Percentiles rank a stretch among this genome's conserved stretches.
These are phyloP conservation scores for Naganishia vishniacii DNA, from an alignment of 768 basidiomycete species.

Conservation along the genomic window DNA sequence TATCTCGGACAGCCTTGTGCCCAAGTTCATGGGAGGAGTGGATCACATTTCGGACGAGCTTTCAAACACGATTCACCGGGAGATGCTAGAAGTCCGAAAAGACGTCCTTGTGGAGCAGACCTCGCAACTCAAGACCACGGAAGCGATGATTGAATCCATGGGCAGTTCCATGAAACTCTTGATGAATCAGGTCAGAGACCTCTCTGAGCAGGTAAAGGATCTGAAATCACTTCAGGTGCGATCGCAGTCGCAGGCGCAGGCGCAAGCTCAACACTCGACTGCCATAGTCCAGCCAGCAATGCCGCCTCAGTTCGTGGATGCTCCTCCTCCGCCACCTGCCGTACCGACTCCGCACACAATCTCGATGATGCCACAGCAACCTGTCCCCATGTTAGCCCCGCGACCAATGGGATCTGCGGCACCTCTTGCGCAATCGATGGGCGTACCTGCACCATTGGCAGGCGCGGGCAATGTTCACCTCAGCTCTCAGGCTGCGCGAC, in stretches of 20 bases:
- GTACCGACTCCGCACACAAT: conserved; percentile 22
- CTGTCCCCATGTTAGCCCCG: not conserved
- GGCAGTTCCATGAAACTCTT: conserved; percentile 33
- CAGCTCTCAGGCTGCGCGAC: not conserved
- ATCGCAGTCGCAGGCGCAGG: conserved; percentile 8
- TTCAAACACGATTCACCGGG: conserved; percentile 34
- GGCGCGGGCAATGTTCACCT: not conserved
- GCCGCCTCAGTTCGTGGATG: not conserved
- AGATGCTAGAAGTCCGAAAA: conserved; percentile 43
- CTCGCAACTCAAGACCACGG: conserved; percentile 12
- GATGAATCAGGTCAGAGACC: conserved; percentile 29
- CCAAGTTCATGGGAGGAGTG: conserved; percentile 29
- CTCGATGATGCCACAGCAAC: conserved; percentile 11
- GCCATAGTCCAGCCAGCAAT: not conserved
- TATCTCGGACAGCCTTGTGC: conserved; percentile 29
- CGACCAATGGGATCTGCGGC: not conserved
- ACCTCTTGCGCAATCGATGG: not conserved
- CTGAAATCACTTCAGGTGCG: conserved; percentile 1
- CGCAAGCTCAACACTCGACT: not conserved
- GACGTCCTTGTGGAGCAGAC: conserved; percentile 31
- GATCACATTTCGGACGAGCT: conserved; percentile 34
- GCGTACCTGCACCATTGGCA: not conserved
- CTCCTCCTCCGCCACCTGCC: conserved; percentile 8
- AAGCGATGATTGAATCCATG: conserved; percentile 30
- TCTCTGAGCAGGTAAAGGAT: conserved; percentile 36